A percentile compares a stretch with the other conserved stretches of the same genome.
Evolutionary conservation across 2,329 filamentous ascomycete genomes (phyloP).

Genomic region (Apiospora aurea): DNA sequence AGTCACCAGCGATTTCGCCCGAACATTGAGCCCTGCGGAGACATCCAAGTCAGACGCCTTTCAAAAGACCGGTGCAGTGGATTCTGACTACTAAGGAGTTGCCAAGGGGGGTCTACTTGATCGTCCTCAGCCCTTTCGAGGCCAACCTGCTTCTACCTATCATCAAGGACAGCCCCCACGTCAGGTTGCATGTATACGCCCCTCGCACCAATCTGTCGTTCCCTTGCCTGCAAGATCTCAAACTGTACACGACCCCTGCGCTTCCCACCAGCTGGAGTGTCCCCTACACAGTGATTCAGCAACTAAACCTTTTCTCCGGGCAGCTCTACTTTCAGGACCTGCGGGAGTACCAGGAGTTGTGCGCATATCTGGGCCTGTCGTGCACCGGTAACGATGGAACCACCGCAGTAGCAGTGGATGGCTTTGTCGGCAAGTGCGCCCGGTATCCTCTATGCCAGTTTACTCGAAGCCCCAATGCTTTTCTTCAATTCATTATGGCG

Average conservation of each 20-base stretch:
- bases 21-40: neutral
- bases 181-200: conserved; percentile 35
- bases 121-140: conserved; percentile 38
- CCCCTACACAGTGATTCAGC: conserved; percentile 33
- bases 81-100: conserved; percentile 28
- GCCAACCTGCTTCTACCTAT: conserved; percentile 32
- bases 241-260: conserved; percentile 33
- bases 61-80: conserved; percentile 34
- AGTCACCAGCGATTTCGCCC: conserved; percentile 15
- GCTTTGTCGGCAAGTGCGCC: conserved; percentile 39
- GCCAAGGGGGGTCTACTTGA: conserved; percentile 17
- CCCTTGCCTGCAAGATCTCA: conserved; percentile 30
- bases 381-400: conserved; percentile 30
- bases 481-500: conserved; percentile 26
- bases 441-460: conserved; percentile 36
- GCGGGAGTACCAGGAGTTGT: conserved; percentile 60
- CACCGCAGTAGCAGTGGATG: conserved; percentile 38
- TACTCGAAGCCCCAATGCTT: conserved; percentile 27
- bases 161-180: conserved; percentile 25
- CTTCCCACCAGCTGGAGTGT: conserved; percentile 23
- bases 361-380: conserved; percentile 59
- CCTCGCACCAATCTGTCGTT: conserved; percentile 30
- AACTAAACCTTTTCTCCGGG: conserved; percentile 72
- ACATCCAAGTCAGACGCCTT: conserved; percentile 29
- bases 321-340: conserved; percentile 67